Base-by-base conservation (phyloP, 225 moss, liverwort and hornwort genomes). In the Sphagnum tenellum region DNA sequence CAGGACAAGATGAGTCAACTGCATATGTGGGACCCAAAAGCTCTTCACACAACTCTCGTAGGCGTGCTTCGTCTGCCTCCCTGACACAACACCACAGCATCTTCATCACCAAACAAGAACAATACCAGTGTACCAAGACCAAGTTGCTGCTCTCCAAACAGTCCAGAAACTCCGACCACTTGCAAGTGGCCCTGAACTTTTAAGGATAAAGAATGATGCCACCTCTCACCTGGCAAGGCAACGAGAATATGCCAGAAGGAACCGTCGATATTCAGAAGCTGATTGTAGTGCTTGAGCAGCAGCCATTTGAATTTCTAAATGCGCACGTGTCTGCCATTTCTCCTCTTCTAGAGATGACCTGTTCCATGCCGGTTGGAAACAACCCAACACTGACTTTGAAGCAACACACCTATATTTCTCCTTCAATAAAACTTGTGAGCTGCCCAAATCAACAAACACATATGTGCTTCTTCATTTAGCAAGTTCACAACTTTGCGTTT, bases 1-100 rank as follows among this genome's bases (percentile, higher is more conserved):
- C 60, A 62, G 70, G 67, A 68, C 70, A 59, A 9, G 70, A 50
- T 46, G 52, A 9, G 9, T 66, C 71, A 9, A 66, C 68, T 66
- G 60, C 53, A 60, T 84, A 78, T 62, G 82, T 69, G 5, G 92
- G 92, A 49, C 92, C 92, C 70, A 98, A 62, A 50, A 98, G 65
- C 74, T 92, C 92, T 70, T 98, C 92, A 81, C 96, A 98, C 5
- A 98, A 83, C 68, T 98, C 96, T 79, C 92, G 77, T 50, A 98
- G 73, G 66, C 92, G 88, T 57, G 90, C 72, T 71, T 90, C 92
- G 66, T 98, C 96, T 10, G 77, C 89, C 74, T 89, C 90, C 78
- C 89, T 92, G 56, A 44, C 47, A 58, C 66, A 45, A 52, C 47
- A 50, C 52, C 52, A 52, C 52, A 52, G 29, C 29, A 29, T 29